Evolutionary conservation across 176 grass and related monocot species (phyloP), one percentile per base, ranked within the genome.

Genomic region (Lolium perenne): DNA sequence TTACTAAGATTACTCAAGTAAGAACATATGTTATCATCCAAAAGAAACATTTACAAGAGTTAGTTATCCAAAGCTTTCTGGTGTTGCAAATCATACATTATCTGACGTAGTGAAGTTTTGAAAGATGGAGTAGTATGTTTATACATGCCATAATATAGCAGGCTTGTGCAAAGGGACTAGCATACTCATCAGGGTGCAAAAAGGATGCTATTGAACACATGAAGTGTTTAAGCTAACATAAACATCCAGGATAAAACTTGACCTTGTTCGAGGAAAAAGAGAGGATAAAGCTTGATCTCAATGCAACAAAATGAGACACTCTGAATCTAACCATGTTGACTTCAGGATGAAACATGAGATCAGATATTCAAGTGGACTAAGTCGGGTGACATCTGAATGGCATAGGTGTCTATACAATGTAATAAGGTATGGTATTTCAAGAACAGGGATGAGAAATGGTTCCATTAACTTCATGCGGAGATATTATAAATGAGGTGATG

Each of bases 361-460:
- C 10, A 79, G 65, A 43, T 4, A 80, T 78, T 63, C 26, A 5
- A 38, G n/a, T 56, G 56, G 4, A 47, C 32, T 29, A 56, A 88
- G 10, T 79, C 7, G 54, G 3, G 32, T 74, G 2, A 58, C 23
- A 35, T 22, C 3, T 47, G 16, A 82, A 82, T 75, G 22, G 66
- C 38, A 87, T 68, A 87, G 10, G 16, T 81, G 2, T 43, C 15
- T 38, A 76, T 45, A 81, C 38, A 10, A 23, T 10, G 10, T 38
- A 53, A 67, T 38, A 68, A 63, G 50, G 49, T 70, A 74, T 68
- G 23, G 47, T 48, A 20, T 48, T 80, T 65, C 16, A 89, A 65
- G 13, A 21, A 85, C 21, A 48, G 8, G 8, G 41, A 53, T 64
- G 6, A 53, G 1, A 84, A 84, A 72, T 21, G 9, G 13, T 12